These are phyloP conservation scores for Cryptomeria japonica DNA, from an alignment of 75 land plant species.

Conservation along the genomic window DNA sequence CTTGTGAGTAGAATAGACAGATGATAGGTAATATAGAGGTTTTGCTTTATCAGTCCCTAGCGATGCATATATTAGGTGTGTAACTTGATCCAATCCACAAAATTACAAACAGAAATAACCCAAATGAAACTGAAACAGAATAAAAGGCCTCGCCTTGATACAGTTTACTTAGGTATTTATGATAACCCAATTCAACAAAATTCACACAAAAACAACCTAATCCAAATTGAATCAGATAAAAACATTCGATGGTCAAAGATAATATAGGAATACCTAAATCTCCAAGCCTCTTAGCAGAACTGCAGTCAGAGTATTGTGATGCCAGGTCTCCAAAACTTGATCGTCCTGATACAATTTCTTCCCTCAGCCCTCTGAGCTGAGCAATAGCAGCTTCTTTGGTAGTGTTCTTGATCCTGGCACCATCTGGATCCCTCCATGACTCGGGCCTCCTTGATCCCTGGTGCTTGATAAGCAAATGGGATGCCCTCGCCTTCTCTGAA, in stretches of 20 bases:
- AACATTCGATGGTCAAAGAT: background rate
- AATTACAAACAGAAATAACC: background rate
- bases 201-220: background rate
- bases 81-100: background rate
- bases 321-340: slow-evolving; percentile 78
- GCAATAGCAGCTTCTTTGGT: slow-evolving; percentile 61
- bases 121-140: background rate
- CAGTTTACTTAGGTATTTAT: background rate
- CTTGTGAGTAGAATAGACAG: background rate
- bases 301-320: slow-evolving; percentile 66
- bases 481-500: slow-evolving; percentile 72
- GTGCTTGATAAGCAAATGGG: slow-evolving; percentile 95
- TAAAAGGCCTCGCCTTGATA: background rate
- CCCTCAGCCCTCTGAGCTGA: slow-evolving; percentile 56
- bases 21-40: background rate
- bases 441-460: slow-evolving; percentile 78
- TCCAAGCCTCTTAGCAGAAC: slow-evolving; percentile 93
- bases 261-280: slow-evolving; percentile 63
- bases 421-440: slow-evolving; percentile 88
- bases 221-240: background rate
- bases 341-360: slow-evolving; percentile 71
- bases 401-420: slow-evolving; percentile 61
- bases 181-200: background rate
- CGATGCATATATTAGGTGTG: no score
- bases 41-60: background rate